Percentiles rank a stretch among this genome's conserved stretches.
phyloP scores from a whole-genome alignment of 169 alveolate species.

The Sarcocystis neurona region DNA sequence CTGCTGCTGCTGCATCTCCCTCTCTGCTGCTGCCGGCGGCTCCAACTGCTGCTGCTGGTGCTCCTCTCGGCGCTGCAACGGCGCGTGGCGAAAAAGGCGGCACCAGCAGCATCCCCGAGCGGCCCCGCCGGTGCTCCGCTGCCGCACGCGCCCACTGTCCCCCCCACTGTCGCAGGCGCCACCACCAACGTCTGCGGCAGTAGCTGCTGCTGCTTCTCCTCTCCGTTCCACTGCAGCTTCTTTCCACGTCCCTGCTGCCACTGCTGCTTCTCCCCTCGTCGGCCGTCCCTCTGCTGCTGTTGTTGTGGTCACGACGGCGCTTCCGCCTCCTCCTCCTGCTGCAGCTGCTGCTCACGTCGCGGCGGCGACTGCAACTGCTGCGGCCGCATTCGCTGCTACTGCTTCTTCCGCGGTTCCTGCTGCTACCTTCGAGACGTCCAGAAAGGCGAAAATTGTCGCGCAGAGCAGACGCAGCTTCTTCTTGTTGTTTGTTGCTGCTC shows the following conservation, averaged over 20 bases:
- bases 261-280: not conserved
- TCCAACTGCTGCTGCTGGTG: not conserved
- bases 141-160: not conserved
- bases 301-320: too few species aligned
- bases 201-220: not conserved
- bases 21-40: not conserved
- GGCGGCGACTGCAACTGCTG: not conserved
- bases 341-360: conserved; percentile 4
- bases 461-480: too few species aligned
- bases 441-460: not conserved
- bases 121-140: not conserved
- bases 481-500: too few species aligned
- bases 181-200: conserved; percentile 5
- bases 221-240: not conserved
- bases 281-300: not conserved
- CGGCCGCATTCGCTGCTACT: not conserved
- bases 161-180: not conserved
- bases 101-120: not conserved
- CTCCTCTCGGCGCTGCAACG: not conserved
- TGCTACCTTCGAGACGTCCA: not conserved
- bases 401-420: not conserved
- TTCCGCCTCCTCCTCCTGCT: too few species aligned
- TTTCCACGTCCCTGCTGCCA: too few species aligned
- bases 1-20: not conserved
- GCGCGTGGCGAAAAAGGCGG: not conserved